Conservation (phyloP, 495 filamentous ascomycete species). For the Amniculicola lignicola region DNA sequence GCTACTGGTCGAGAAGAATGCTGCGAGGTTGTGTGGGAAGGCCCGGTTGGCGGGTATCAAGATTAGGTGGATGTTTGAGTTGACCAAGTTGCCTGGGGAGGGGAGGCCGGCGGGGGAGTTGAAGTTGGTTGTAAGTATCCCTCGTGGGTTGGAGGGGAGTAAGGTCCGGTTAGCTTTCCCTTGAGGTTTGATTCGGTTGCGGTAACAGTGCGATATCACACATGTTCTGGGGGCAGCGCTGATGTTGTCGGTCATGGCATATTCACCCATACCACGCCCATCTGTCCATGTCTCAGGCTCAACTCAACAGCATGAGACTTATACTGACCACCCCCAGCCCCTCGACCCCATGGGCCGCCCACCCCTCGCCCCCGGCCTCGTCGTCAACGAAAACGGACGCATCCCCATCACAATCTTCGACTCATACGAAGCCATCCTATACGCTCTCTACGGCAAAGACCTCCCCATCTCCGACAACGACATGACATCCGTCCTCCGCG, state of each 20-base stretch:
- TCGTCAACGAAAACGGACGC: conserved; percentile 33
- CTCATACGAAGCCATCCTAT: conserved; percentile 44
- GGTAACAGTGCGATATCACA: too few relatives aligned
- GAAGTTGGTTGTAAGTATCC: conserved; percentile 22
- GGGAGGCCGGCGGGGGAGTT: conserved; percentile 22
- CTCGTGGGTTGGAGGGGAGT: too few relatives aligned
- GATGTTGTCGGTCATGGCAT: neutral
- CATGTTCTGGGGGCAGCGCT: neutral
- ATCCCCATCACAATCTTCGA: conserved; percentile 24
- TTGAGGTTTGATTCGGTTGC: too few relatives aligned
- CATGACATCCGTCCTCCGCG: conserved; percentile 33
- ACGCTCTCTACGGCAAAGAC: conserved; percentile 43
- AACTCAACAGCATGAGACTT: too few relatives aligned
- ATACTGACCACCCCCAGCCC: conserved; percentile 11
- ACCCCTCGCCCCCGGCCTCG: neutral
- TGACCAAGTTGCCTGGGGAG: conserved; percentile 1
- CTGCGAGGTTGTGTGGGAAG: conserved; percentile 15
- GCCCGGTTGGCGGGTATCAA: conserved; percentile 27
- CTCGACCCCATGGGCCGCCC: conserved; percentile 18
- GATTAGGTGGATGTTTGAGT: conserved; percentile 33
- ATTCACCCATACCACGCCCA: too few relatives aligned
- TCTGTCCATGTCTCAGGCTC: too few relatives aligned
- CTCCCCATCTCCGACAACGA: conserved; percentile 37
- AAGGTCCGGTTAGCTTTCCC: too few relatives aligned
- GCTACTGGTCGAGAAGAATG: conserved; percentile 17